These are phyloP conservation scores for Tylopilus plumbeoviolaceoides DNA, from an alignment of 768 basidiomycete species.

Conservation along the genomic window DNA sequence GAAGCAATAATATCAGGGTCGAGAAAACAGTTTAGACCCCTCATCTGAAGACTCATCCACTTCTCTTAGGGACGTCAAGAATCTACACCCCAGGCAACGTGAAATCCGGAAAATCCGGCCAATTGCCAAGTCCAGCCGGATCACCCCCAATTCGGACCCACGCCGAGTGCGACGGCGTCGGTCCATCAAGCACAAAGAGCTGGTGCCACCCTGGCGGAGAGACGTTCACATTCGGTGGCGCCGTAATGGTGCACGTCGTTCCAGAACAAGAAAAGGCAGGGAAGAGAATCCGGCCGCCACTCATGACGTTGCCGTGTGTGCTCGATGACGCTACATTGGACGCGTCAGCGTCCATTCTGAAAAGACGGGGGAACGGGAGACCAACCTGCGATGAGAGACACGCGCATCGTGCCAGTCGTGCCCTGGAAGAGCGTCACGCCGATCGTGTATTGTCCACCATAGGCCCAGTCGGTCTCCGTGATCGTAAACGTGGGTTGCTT, in stretches of 20 bases:
- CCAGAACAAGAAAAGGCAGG: conserved; percentile 67
- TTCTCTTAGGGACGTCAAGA: too few species aligned
- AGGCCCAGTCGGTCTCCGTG: conserved; percentile 57
- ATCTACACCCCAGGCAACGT: conserved; percentile 51
- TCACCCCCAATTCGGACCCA: conserved; percentile 83
- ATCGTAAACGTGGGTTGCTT: conserved; percentile 61
- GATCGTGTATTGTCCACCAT: conserved; percentile 52
- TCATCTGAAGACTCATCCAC: too few species aligned
- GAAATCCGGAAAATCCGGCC: conserved; percentile 70
- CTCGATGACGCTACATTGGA: conserved; percentile 55
- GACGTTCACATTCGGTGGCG: conserved; percentile 65
- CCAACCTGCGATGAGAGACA: conserved; percentile 65
- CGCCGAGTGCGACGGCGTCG: conserved; percentile 68
- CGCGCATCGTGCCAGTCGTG: conserved; percentile 44
- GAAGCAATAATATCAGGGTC: too few species aligned
- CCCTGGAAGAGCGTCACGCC: conserved; percentile 39
- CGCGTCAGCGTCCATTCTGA: background rate
- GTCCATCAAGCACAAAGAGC: conserved; percentile 72
- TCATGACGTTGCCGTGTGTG: conserved; percentile 75
- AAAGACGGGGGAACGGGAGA: background rate
- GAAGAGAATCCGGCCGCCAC: conserved; percentile 63
- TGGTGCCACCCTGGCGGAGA: conserved; percentile 78
- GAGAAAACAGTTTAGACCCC: too few species aligned
- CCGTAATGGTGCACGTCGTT: conserved; percentile 70
- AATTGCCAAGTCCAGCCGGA: conserved; percentile 63